Base-by-base conservation (phyloP, 306 rosid genomes). In the Trichosanthes truncata region DNA sequence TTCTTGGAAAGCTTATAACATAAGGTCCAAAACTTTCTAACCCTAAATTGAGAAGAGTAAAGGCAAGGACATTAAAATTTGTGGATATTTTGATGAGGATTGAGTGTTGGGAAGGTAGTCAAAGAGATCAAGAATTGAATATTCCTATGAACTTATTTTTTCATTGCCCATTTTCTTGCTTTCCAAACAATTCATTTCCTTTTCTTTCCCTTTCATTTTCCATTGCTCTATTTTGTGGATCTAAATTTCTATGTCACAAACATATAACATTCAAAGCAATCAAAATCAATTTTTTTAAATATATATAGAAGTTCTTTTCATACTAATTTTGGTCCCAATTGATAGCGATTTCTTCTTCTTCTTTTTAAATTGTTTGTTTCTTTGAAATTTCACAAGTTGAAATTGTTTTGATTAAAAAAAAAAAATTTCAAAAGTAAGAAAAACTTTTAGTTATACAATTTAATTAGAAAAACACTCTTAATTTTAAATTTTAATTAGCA, bases 31-130 rank as follows among this genome's bases (percentile, higher is more conserved):
- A 57, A 15, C 9, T 7, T 41, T 23, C 6, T 4, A 41, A 41
- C 73, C 74, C 75, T 68, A n/a, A n/a, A 11, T 11, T 68, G 10
- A 68, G 75, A 68, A 41, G 75, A 68, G 75, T 68, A 41, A 40
- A 68, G 53, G 75, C 20, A 40, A 41, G 9, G 35, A 6, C 12
- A 23, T 72, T 25, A 13, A 46, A 12, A 25, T 11, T 3, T 72
- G 57, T n/a, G 29, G 49, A 67, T 36, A 20, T 21, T 67, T 67
- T 40, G 74, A 69, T 40, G 57, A 11, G 1, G 40, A 72, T 72
- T 7, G 23, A 25, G 56, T 69, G 76, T 43, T 41, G 56, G 56
- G 2, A 71, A 71, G 56, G 56, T 73, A 48, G 56, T 25, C 56
- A 45, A 21, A 43, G 36, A 26, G 41, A 48, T 18, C 43, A 74